Evolutionary conservation across 768 basidiomycete species (phyloP).

Genomic region (Epithele typhae): DNA sequence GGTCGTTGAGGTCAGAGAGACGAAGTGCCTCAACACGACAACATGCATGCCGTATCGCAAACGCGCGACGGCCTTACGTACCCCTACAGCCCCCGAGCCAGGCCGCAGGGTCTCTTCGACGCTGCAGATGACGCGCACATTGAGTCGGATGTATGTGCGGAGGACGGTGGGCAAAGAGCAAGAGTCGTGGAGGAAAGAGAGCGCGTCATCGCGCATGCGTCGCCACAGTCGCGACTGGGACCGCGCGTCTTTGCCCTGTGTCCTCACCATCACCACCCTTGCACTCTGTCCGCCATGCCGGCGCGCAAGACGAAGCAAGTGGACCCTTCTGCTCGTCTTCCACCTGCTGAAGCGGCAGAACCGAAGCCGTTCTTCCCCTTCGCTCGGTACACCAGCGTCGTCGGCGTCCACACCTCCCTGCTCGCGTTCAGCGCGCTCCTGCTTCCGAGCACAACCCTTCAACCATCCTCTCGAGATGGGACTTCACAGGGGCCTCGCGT

Average conservation of each 20-base stretch:
- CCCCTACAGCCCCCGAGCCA: not conserved
- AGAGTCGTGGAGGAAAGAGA: too few species aligned
- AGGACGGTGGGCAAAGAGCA: too few species aligned
- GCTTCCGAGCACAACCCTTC: conserved; percentile 58
- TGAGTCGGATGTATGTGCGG: too few species aligned
- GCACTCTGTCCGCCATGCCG: conserved; percentile 1
- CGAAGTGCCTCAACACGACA: not conserved
- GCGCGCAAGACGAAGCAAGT: conserved; percentile 5
- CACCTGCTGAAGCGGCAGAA: not conserved
- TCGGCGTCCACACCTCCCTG: conserved; percentile 64
- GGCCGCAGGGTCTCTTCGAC: not conserved
- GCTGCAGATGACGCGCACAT: too few species aligned
- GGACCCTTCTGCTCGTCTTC: not conserved
- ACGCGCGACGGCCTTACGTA: not conserved
- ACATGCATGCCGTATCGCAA: not conserved
- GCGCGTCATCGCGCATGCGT: too few species aligned
- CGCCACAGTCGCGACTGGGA: too few species aligned
- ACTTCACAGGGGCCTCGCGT: conserved; percentile 19
- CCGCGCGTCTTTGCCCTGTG: too few species aligned
- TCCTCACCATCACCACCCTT: too few species aligned
- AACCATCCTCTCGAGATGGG: conserved; percentile 29
- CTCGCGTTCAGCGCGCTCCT: conserved; percentile 62
- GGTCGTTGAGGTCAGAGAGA: not conserved
- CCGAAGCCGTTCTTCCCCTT: conserved; percentile 38
- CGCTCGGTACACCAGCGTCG: conserved; percentile 57